These are phyloP conservation scores for Acanthamoeba triangularis DNA, from an alignment of 208 protist genomes.

Conservation along the genomic window DNA sequence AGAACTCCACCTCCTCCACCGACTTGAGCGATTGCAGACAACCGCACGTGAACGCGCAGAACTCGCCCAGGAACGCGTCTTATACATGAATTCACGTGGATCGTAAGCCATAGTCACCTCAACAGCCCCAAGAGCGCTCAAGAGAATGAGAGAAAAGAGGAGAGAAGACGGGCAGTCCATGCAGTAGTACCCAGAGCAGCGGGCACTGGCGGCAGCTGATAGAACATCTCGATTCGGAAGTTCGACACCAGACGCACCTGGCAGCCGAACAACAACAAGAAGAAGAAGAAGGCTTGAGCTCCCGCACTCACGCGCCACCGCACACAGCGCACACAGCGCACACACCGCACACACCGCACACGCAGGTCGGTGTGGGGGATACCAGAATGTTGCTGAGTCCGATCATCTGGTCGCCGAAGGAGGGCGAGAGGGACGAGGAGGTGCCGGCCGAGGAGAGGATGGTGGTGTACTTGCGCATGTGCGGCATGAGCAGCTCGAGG, in stretches of 20 bases:
- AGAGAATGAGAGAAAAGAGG: not conserved
- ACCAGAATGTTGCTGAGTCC: conserved; percentile 23
- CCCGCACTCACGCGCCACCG: not conserved
- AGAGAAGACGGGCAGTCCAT: not conserved
- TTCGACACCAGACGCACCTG: conserved; percentile 41
- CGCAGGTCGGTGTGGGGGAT: not conserved
- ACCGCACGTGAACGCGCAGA: conserved; percentile 20
- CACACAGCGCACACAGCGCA: not conserved
- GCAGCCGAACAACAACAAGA: not conserved
- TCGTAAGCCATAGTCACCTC: no score
- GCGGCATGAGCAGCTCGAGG: conserved; percentile 26
- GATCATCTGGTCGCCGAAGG: conserved; percentile 37
- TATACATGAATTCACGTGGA: not conserved
- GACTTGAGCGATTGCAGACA: conserved; percentile 37
- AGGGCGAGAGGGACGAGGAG: not conserved
- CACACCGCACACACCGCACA: not conserved
- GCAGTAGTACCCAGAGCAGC: not conserved
- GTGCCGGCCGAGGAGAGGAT: not conserved
- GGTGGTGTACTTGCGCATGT: conserved; percentile 6
- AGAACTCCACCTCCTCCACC: conserved; percentile 33
- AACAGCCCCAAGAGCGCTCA: no score
- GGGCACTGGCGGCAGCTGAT: not conserved
- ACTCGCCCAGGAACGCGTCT: conserved; percentile 31
- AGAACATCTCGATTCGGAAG: conserved; percentile 36
- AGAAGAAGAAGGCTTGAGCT: not conserved